Conservation (phyloP, 768 basidiomycete genomes). For the Lentinula sp. region DNA sequence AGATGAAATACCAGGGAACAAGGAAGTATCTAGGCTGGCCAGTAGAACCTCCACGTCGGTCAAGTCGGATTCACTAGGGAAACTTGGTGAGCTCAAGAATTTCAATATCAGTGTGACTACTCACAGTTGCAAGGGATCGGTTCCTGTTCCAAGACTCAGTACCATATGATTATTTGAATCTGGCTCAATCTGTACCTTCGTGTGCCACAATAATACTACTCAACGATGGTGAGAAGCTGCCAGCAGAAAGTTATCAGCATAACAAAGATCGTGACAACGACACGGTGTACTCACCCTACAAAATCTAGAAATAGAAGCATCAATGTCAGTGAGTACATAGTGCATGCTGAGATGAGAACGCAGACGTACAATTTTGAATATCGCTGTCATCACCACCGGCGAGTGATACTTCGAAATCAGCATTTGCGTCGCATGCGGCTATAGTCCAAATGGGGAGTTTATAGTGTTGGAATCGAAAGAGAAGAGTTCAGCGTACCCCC, state of each 20-base stretch:
- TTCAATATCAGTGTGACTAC: background rate
- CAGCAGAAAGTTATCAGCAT: constrained; percentile 12
- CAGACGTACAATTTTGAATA: constrained; percentile 30
- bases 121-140: background rate
- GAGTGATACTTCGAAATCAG: background rate
- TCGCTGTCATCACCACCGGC: constrained; percentile 33
- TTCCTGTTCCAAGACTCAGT: background rate
- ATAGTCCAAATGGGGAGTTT: background rate
- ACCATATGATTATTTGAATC: constrained; percentile 19
- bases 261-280: background rate
- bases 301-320: background rate
- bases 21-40: constrained; percentile 21
- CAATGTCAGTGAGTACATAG: background rate
- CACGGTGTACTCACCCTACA: background rate
- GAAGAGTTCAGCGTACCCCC: constrained; percentile 20
- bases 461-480: too few species aligned
- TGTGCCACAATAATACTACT: constrained; percentile 38
- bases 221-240: constrained; percentile 32
- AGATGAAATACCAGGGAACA: constrained; percentile 36
- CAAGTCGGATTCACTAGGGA: constrained; percentile 27
- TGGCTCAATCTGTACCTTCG: constrained; percentile 37
- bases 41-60: constrained; percentile 30
- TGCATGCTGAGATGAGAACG: background rate
- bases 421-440: background rate
- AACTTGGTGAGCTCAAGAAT: background rate